Conservation (phyloP, 1,284 basidiomycete genomes). For the Ganoderma multipileum region DNA sequence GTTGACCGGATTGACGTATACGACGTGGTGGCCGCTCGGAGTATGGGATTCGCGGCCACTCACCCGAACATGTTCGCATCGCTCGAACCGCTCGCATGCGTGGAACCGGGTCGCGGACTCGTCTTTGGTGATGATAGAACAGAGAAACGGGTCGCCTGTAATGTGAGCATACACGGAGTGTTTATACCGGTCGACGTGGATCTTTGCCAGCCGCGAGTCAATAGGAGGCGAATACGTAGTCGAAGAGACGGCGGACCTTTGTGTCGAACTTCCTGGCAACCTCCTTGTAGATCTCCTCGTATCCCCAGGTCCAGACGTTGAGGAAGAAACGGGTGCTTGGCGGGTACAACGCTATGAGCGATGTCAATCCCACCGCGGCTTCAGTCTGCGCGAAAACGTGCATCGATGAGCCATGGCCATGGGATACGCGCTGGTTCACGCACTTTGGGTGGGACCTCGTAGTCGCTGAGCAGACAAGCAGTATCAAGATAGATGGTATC, state of each 20-base stretch:
- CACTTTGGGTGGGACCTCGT: constrained; percentile 80
- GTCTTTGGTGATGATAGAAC: constrained; percentile 69
- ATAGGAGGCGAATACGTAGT: neutral
- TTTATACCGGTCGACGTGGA: constrained; percentile 93
- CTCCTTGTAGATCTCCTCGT: constrained; percentile 84
- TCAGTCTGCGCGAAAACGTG: constrained; percentile 53
- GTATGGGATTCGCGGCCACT: constrained; percentile 42
- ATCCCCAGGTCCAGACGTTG: constrained; percentile 94
- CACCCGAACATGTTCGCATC: constrained; percentile 71
- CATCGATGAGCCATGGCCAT: neutral
- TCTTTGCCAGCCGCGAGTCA: constrained; percentile 48
- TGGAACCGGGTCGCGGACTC: constrained; percentile 78
- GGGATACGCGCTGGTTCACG: constrained; percentile 14
- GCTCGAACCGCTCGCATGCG: constrained; percentile 85
- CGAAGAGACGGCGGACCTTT: constrained; percentile 49
- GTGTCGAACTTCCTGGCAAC: constrained; percentile 69
- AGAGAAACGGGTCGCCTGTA: constrained; percentile 67
- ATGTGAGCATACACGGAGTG: constrained; percentile 65
- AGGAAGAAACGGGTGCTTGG: constrained; percentile 81
- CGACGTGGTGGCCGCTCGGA: constrained; percentile 57
- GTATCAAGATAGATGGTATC: constrained; percentile 92
- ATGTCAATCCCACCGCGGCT: constrained; percentile 71
- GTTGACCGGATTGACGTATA: constrained; percentile 80
- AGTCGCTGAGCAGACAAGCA: constrained; percentile 64
- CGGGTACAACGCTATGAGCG: constrained; percentile 75